Base-by-base conservation (phyloP, 306 rosid genomes). In the Myrica gale region DNA sequence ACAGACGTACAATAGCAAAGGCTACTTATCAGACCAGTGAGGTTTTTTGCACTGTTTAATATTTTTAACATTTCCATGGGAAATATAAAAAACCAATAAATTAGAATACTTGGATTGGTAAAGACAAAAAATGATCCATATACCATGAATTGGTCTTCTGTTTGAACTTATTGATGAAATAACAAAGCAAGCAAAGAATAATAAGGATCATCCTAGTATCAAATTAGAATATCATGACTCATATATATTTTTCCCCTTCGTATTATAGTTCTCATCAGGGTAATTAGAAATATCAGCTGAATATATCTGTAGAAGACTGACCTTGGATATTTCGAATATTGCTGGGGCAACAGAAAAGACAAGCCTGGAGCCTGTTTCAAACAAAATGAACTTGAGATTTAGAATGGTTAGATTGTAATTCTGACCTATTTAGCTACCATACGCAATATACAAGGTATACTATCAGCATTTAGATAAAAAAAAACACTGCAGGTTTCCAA, bases 281-380 rank as follows among this genome's bases (percentile, higher is more conserved):
- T 16, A 42, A 54, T 42, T 68, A 48, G 16, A 8, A 16, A 60
- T 70, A 63, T 68, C 69, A 48, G 69, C 45, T 53, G 7, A 77
- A 63, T 47, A 65, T 56, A 52, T 73, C 44, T 16, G 9, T 55
- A 39, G 74, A 65, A 39, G 63, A 83, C 89, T 84, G 61, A 90
- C 97, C 98, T 86, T 71, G 98, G 96, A 81, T 92, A 92, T 77
- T 84, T 88, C 79, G 60, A 2, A 84, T 83, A 92, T 74, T 90
- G 96, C 80, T 70, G 80, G 0, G 98, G 98, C 87, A 92, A 86
- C 72, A 94, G 81, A 84, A 94, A 94, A 37, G 97, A 90, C 75
- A 94, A 78, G n/a, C 98, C 98, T 1, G 95, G 97, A 58, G 98
- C 96, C 98, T 92, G 92, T 84, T 69, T 69, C 65, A 72, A 47